phyloP scores from a whole-genome alignment of 345 rosid species.

The Euphorbia peplus region DNA sequence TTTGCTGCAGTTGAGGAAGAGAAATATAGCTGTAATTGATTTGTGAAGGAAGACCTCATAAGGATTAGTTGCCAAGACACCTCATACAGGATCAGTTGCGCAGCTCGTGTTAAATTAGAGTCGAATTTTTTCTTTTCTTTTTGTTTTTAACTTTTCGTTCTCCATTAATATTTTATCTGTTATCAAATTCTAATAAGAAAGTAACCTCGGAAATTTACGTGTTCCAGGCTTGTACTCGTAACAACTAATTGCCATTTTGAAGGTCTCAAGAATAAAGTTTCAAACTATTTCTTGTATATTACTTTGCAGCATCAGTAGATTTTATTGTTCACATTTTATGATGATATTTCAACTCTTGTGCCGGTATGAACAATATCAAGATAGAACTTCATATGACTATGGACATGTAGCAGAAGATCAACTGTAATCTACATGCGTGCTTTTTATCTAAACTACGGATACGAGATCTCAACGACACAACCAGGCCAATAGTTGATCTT shows the following conservation, averaged over 20 bases:
- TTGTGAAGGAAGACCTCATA: conserved; percentile 5
- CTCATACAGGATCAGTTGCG: conserved; percentile 2
- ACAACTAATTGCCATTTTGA: conserved; percentile 5
- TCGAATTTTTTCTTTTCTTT: background rate
- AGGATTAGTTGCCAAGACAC: background rate
- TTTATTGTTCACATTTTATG: background rate
- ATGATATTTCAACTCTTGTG: background rate
- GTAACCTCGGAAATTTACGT: conserved; percentile 15
- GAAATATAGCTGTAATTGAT: conserved; percentile 5
- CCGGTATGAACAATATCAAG: too few species aligned
- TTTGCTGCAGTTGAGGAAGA: conserved; percentile 11
- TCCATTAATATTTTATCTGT: background rate
- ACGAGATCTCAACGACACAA: background rate
- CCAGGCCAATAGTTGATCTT: background rate
- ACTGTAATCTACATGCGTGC: background rate
- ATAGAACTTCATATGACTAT: background rate
- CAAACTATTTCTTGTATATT: conserved; percentile 7
- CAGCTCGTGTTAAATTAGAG: conserved; percentile 9
- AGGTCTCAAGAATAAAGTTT: conserved; percentile 15
- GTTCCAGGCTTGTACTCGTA: conserved; percentile 1
- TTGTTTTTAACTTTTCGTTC: background rate
- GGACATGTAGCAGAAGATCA: background rate
- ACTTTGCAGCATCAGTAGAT: background rate
- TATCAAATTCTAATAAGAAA: conserved; percentile 9
- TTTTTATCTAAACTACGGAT: background rate